Evolutionary conservation across 192 early-diverging fungal genomes (phyloP).

Genomic region (Spizellomyces sp.): DNA sequence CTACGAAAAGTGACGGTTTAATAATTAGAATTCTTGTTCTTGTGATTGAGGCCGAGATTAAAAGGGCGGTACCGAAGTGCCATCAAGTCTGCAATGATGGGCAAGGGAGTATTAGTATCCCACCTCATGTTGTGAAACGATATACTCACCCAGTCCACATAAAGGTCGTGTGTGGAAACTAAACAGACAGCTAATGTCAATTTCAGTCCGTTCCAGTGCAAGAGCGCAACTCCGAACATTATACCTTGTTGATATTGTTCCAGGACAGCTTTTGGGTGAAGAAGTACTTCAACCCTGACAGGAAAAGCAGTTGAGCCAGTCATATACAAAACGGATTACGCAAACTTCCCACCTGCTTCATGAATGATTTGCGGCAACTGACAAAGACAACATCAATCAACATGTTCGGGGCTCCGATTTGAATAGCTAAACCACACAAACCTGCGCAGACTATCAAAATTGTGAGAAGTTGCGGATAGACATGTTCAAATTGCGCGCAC

Average conservation of each 20-base stretch:
- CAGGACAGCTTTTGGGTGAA: constrained; percentile 99
- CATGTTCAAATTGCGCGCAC: no score
- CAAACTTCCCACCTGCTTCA: constrained; percentile 32
- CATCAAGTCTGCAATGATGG: no score
- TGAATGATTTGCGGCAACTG: constrained; percentile 89
- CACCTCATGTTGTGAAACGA: no score
- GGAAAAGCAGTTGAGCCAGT: background rate
- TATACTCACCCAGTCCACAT: constrained; percentile 72
- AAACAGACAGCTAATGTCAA: background rate
- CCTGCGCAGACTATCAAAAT: constrained; percentile 28
- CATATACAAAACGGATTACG: constrained; percentile 32
- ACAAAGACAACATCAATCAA: background rate
- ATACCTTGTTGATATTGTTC: constrained; percentile 94
- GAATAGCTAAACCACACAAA: constrained; percentile 9
- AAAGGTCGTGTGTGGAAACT: constrained; percentile 96
- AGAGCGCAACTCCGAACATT: constrained; percentile 21
- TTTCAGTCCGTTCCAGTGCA: background rate
- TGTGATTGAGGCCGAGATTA: no score
- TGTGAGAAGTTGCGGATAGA: background rate
- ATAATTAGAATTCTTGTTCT: no score
- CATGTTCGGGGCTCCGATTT: background rate
- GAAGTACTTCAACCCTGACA: constrained; percentile 74
- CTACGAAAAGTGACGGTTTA: constrained; percentile 70
- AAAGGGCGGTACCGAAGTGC: no score
- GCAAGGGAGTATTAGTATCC: no score